Percentiles rank a stretch among this genome's conserved stretches.
phyloP scores from a whole-genome alignment of 352 stramenopile genomes.

The Pythium utonaiense region DNA sequence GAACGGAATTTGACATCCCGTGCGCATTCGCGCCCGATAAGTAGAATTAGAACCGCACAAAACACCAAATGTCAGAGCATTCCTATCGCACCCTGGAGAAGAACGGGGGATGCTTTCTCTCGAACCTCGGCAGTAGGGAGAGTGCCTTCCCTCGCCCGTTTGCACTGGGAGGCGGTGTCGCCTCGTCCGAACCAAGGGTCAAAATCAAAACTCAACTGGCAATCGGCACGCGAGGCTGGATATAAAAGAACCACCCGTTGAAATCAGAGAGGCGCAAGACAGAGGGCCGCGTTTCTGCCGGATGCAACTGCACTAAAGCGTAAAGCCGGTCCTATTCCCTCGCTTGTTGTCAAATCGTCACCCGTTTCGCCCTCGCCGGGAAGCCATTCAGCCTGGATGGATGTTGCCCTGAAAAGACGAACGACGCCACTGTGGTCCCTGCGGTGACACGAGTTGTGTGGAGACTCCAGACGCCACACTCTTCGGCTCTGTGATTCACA shows the following conservation, averaged over 20 bases:
- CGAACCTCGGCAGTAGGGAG: not conserved
- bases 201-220: not conserved
- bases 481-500: too few relatives aligned
- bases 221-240: slow-evolving; percentile 11
- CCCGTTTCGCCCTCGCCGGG: not conserved
- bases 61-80: too few relatives aligned
- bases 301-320: slow-evolving; percentile 14
- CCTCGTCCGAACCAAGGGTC: not conserved
- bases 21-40: too few relatives aligned
- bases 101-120: not conserved
- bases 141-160: not conserved
- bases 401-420: not conserved
- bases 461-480: too few relatives aligned
- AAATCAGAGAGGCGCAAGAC: slow-evolving; percentile 20
- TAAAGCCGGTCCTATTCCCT: slow-evolving; percentile 14
- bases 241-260: slow-evolving; percentile 9
- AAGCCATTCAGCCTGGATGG: not conserved
- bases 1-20: not conserved
- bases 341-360: slow-evolving; percentile 10
- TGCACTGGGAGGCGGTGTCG: not conserved
- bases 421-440: not conserved
- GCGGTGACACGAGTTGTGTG: not conserved
- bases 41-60: not conserved
- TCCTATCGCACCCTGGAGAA: too few relatives aligned
- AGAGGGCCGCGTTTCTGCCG: not conserved